Conservation (phyloP, 306 rosid genomes). For the Casuarina cunninghamiana region DNA sequence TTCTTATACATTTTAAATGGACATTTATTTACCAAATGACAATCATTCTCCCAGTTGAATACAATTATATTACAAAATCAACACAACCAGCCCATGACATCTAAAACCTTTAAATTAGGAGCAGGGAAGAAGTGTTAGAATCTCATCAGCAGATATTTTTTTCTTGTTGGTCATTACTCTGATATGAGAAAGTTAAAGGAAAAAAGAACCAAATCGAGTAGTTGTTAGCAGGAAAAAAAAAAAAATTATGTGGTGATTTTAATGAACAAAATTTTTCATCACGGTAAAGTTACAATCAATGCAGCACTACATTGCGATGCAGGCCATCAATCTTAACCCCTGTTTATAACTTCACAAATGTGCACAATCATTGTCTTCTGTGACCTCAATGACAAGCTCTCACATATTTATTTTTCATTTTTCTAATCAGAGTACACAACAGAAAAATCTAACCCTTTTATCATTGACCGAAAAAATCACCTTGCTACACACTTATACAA, state of each 20-base stretch:
- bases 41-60: background rate
- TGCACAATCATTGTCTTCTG: background rate
- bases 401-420: background rate
- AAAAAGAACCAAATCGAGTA: background rate
- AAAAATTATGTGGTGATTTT: background rate
- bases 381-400: conserved; percentile 18
- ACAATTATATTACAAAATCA: background rate
- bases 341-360: background rate
- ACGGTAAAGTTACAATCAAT: background rate
- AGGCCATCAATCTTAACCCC: background rate
- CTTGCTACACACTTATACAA: background rate
- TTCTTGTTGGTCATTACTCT: background rate
- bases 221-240: background rate
- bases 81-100: background rate
- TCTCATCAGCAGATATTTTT: background rate
- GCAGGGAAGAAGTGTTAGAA: background rate
- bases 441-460: background rate
- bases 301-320: background rate
- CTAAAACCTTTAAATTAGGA: background rate
- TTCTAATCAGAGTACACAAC: conserved; percentile 9
- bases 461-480: conserved; percentile 7
- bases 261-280: background rate
- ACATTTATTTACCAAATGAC: background rate
- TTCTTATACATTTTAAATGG: background rate
- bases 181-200: background rate